Base-by-base conservation (phyloP, 495 filamentous ascomycete species). In the Barbatosphaeria neglecta region DNA sequence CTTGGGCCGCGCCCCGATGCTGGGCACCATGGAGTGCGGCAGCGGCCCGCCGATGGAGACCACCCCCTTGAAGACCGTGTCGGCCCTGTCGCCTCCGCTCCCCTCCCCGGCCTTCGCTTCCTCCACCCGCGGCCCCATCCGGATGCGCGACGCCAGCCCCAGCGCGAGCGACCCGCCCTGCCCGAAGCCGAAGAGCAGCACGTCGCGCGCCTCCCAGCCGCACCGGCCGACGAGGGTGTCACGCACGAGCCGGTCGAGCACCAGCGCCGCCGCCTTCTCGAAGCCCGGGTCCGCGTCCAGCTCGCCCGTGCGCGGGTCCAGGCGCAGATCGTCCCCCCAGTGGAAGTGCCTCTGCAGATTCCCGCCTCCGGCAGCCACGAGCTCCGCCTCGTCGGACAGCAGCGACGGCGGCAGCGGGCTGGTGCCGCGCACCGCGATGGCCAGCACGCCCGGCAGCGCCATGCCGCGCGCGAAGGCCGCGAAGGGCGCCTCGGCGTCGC, bases 251-350 rank as follows among this genome's bases (percentile, higher is more conserved):
- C 69, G 67, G 0, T 73, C 60, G 20, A 75, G 46, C 4, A 90
- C 52, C 3, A 82, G 38, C 6, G 52, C 44, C 20, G 64, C 66
- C 0, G 80, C 66, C 11, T 69, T 72, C 17, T 65, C 59, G 52
- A 95, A 90, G 0, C 90, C 88, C 0, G 85, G 78, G 55, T 95
- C 90, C 20, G 81, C 68, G 39, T 95, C 87, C 25, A 95, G 65
- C 0, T 72, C 75, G 1, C 83, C 85, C 2, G 70, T 75, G 2
- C 64, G 52, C 5, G 66, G 51, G 43, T 84, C 78, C 41, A 95
- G 78, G 2, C 73, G 56, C 25, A 98, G 63, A 57, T 98, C 90
- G 61, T 97, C 86, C 43, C 89, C 89, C 90, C 90, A 97, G 65
- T 96, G 88, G 59, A 80, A 96, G 19, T 68, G 52, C 0, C 41